Base-by-base conservation (phyloP, 768 basidiomycete species). In the Podaxis sp. region DNA sequence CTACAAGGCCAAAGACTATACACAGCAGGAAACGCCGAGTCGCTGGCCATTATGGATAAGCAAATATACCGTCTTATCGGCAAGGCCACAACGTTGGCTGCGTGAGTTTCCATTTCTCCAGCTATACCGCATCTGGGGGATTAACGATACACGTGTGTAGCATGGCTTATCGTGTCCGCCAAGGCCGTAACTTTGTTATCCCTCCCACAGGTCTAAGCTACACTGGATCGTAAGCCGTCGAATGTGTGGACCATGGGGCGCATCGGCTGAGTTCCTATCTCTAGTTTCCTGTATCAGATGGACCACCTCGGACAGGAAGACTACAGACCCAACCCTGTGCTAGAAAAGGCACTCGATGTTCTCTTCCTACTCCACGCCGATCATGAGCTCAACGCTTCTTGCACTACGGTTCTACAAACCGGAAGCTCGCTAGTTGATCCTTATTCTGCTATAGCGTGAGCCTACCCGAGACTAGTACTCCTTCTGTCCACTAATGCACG, bases 91-190 rank as follows among this genome's bases (percentile, higher is more conserved):
- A 93, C 92, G 0, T 78, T 95, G 42, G 93, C 93, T 62, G 92
- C 93, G 83, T 91, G 63, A 51, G 87, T 76, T 28, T 28, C 54
- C 46, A 50, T 28, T 28, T 37, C 53, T n/a, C 46, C 2, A 57
- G 4, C 2, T 37, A 50, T 21, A 48, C 27, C 7, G 2, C 36
- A 7, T 11, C 6, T 3, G 28, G 60, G 38, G 61, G 36, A 61
- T 40, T 38, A 50, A 37, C 11, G 9, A 18, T 13, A 23, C 48
- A 21, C 28, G 55, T 51, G 9, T 60, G 18, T 67, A 90, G 89
- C 2, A 95, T 95, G 93, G 93, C 94, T 0, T 96, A 95, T 72
- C 91, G 94, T 32, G 83, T 95, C 36, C 88, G 94, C 42, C 92
- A 93, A 76, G 94, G 94, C 37, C 82, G 94, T 61, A 86, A 90